Base-by-base conservation (phyloP, 1,139 yeast genomes). In the Suhomyces yuchorum region DNA sequence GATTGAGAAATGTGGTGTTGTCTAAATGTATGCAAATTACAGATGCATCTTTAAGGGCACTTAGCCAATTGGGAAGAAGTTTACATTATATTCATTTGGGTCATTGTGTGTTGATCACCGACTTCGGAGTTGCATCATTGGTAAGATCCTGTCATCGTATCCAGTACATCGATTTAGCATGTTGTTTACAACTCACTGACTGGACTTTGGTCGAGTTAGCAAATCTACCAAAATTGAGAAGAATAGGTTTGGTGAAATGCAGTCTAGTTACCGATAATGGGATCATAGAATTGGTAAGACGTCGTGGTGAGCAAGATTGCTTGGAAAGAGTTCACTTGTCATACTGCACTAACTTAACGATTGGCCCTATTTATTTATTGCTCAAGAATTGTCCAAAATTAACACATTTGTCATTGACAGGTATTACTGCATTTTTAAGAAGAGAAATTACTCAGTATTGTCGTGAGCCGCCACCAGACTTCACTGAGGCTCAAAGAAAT, bases 161-260 rank as follows among this genome's bases (percentile, higher is more conserved):
- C 48, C 96, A 91, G 60, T 93, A 92, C 65, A 90, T 93, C 55
- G 99, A 93, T 70, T 81, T 93, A 55, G 98, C 98, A 18, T 91
- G 97, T 65, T 93, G 99, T 65, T 78, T 87, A 2, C 96, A 90
- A 65, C 76, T 93, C 49, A 92, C 98, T 1, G 92, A 93, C 68
- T 80, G 84, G 63, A 85, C 97, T 0, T 80, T 93, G 43, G 79
- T 81, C 44, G 96, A 87, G 60, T 72, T 93, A 55, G 83, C 96
- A 2, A 80, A 80, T 45, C 73, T 93, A 54, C 92, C 96, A 12
- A 84, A 87, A 60, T 75, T 93, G 56, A 82, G 96, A 60, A 81
- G 99, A 67, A 91, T 93, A 42, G 99, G 99, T 0, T 73, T 93
- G 47, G 99, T 93, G 23, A 92, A 92, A 66, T 93, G 99, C 67